Evolutionary conservation across 805 yeast genomes (phyloP).

Genomic region (Yamadazyma nakazawae): DNA sequence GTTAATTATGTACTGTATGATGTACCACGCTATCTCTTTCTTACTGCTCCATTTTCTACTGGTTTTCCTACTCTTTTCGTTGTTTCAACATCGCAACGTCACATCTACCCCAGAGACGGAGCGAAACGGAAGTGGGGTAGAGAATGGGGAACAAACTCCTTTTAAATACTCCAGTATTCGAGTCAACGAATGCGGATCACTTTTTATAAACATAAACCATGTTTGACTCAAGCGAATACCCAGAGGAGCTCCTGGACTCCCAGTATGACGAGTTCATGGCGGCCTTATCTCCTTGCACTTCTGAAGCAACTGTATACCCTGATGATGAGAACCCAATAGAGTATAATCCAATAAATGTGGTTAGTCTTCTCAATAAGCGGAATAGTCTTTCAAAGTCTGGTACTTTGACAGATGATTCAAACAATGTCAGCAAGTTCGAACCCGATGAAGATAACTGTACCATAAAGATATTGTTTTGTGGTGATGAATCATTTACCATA

Average conservation of each 20-base stretch:
- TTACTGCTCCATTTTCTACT: too few relatives aligned
- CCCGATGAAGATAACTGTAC: neutral
- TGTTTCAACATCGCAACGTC: neutral
- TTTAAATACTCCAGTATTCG: neutral
- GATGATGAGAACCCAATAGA: slow-evolving; percentile 3
- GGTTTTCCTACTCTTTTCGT: neutral
- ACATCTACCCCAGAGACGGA: neutral
- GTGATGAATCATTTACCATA: slow-evolving; percentile 1
- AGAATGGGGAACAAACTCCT: neutral
- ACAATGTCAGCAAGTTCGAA: slow-evolving; percentile 1
- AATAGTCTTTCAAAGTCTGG: slow-evolving; percentile 13
- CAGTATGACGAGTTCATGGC: slow-evolving; percentile 6
- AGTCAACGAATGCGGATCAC: neutral
- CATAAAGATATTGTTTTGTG: slow-evolving; percentile 3
- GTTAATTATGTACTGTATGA: too few relatives aligned
- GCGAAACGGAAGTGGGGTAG: slow-evolving; percentile 1
- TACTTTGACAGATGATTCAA: slow-evolving; percentile 11
- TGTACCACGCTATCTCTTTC: too few relatives aligned
- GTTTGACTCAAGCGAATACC: neutral
- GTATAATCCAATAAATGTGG: slow-evolving; percentile 11
- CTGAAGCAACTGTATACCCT: slow-evolving; percentile 4
- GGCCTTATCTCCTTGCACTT: slow-evolving; percentile 12
- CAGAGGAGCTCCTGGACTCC: neutral
- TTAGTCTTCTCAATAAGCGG: slow-evolving; percentile 7
- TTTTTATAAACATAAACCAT: too few relatives aligned